Base-by-base conservation (phyloP, 768 basidiomycete species). In the Coprinopsis cinerea region DNA sequence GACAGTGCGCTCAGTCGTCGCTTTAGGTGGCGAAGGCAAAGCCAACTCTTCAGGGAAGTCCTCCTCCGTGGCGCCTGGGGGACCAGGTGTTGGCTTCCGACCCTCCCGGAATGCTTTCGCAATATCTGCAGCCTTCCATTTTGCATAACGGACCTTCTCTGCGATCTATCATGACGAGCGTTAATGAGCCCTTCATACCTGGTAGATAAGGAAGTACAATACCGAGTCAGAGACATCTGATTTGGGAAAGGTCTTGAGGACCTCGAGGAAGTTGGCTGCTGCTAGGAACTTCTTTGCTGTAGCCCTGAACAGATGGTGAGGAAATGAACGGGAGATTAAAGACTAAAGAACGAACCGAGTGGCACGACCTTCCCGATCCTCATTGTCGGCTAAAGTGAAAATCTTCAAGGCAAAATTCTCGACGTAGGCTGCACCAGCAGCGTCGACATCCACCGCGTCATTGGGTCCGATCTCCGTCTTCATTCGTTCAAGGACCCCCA, bases 111-210 rank as follows among this genome's bases (percentile, higher is more conserved):
- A 79, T 1, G 95, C 93, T 65, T 90, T 97, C 15, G 90, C 82
- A 17, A 98, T 93, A 54, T 96, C 92, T 11, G 88, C 85, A 30
- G 95, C 95, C 64, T 97, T 97, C 94, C 96, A 99, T 64, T 96
- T 92, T 3, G 93, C 81, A 67, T 98, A 99, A 49, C 81, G 83
- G 28, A 95, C 80, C 67, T 96, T 98, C 54, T 88, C 88, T 57
- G 83, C 83, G 54, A 82, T 80, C 91, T 95, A 51, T 45, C 28
- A 25, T 7, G 4, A 22, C 18, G 6, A 26, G 20, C 41, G 24
- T n/a, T n/a, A n/a, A n/a, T n/a, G 41, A 10, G 37, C 11, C 37
- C 18, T 18, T 10, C 6, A 37, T 25, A 32, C 15, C 20, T 7
- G 23, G 18, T 15, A 4, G 35, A 25, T 15, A 24, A 11, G 51